phyloP scores from a whole-genome alignment of 1,139 yeast genomes.

The Hansenula sp. region DNA sequence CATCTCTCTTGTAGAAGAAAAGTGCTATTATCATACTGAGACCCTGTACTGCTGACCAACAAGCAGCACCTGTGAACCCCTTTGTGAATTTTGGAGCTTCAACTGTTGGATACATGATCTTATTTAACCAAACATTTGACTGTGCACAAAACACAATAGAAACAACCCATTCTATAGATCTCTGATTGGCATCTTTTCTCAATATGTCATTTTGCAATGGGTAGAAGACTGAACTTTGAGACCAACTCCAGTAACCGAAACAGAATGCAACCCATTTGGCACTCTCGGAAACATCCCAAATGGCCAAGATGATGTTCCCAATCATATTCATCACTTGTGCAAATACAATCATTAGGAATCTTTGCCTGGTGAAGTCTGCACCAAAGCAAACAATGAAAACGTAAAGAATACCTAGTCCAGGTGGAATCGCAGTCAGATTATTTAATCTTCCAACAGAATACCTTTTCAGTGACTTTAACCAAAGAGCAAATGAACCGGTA shows the following conservation, averaged over 20 bases:
- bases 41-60: conserved; percentile 9
- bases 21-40: conserved; percentile 27
- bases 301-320: conserved; percentile 38
- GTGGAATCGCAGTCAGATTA: conserved; percentile 29
- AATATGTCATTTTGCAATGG: conserved; percentile 31
- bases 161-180: conserved; percentile 32
- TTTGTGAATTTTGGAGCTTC: conserved; percentile 50
- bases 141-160: conserved; percentile 30
- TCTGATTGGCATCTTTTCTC: conserved; percentile 31
- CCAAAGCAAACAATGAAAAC: conserved; percentile 28
- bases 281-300: conserved; percentile 33
- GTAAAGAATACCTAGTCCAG: conserved; percentile 30
- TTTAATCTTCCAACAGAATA: conserved; percentile 30
- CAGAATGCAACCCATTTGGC: conserved; percentile 33
- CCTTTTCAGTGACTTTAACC: conserved; percentile 28
- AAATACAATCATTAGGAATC: conserved; percentile 35
- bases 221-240: conserved; percentile 33
- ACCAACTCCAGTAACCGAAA: conserved; percentile 30
- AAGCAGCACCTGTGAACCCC: conserved; percentile 36
- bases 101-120: conserved; percentile 49
- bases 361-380: conserved; percentile 23
- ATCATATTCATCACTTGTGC: conserved; percentile 36
- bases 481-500: conserved; percentile 30
- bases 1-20: conserved; percentile 43
- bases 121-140: conserved; percentile 31